These are phyloP conservation scores for Rutstroemia sp. DNA, from an alignment of 2,329 filamentous ascomycete genomes.

Conservation along the genomic window DNA sequence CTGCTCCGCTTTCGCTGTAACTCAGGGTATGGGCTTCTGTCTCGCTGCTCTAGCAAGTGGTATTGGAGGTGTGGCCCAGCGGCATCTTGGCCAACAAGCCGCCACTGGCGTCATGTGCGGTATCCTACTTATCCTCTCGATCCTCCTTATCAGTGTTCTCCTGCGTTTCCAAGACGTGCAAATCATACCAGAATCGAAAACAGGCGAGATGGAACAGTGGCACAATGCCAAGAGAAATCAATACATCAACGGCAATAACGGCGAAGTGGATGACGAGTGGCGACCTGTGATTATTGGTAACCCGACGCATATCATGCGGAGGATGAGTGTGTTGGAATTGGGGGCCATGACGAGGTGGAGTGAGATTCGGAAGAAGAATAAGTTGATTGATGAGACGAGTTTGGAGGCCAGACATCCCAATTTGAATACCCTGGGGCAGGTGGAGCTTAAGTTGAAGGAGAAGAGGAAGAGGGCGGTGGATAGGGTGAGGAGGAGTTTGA, in stretches of 20 bases:
- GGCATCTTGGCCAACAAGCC: conserved; percentile 58
- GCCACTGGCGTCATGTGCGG: conserved; percentile 62
- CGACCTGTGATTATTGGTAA: conserved; percentile 65
- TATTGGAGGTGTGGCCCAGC: conserved; percentile 59
- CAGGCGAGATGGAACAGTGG: conserved; percentile 46
- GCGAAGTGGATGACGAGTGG: conserved; percentile 44
- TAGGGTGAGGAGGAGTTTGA: conserved; percentile 18
- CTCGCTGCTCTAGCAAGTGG: conserved; percentile 62
- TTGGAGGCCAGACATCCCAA: conserved; percentile 28
- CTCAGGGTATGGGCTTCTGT: conserved; percentile 63
- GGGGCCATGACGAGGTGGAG: conserved; percentile 63
- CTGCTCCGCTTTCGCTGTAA: conserved; percentile 61
- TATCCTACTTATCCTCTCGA: conserved; percentile 57
- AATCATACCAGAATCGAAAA: conserved; percentile 58
- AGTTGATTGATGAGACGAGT: conserved; percentile 41
- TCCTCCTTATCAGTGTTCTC: conserved; percentile 54
- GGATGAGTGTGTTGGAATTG: conserved; percentile 65
- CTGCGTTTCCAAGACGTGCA: conserved; percentile 58
- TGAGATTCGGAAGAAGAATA: conserved; percentile 59
- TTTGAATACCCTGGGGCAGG: conserved; percentile 20
- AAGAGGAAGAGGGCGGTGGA: conserved; percentile 17
- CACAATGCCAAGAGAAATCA: conserved; percentile 36
- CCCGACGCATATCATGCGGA: conserved; percentile 58
- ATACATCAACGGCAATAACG: conserved; percentile 29
- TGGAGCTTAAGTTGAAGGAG: conserved; percentile 19